A percentile compares a stretch with the other conserved stretches of the same genome.
Evolutionary conservation across 176 grass and related monocot genomes (phyloP).

Genomic region (Coix lacrymajobi): DNA sequence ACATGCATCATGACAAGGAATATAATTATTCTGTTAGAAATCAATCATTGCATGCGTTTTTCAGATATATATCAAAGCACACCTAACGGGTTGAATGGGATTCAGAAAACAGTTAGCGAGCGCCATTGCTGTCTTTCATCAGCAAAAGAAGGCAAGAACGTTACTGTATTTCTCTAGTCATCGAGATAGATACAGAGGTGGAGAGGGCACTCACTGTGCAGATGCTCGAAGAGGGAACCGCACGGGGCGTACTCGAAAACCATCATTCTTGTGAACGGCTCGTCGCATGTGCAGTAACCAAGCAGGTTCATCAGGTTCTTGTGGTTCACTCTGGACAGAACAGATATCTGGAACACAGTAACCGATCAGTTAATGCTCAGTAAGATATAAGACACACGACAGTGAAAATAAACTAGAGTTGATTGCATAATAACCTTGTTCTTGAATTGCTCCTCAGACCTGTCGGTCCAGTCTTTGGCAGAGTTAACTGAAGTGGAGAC

Average conservation of each 20-base stretch:
- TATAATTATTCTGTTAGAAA: background rate
- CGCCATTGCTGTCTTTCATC: background rate
- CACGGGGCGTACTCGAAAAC: constrained; percentile 79
- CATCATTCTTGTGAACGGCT: constrained; percentile 84
- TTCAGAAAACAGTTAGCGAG: background rate
- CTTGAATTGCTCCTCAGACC: no score
- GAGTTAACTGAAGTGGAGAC: constrained; percentile 48
- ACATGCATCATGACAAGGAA: background rate
- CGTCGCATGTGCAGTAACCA: constrained; percentile 54
- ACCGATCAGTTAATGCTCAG: no score
- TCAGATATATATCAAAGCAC: background rate
- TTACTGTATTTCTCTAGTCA: no score
- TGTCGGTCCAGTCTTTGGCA: no score
- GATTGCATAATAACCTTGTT: no score
- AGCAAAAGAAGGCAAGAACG: background rate
- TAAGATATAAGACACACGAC: no score
- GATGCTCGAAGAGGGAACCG: constrained; percentile 88
- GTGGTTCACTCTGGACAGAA: constrained; percentile 79
- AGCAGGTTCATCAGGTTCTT: constrained; percentile 90
- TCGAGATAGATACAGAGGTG: no score
- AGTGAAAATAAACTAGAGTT: no score
- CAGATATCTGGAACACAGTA: constrained; percentile 58
- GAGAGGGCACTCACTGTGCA: constrained; percentile 61
- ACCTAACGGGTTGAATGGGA: background rate
- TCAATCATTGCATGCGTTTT: background rate